phyloP scores from a whole-genome alignment of 2,329 filamentous ascomycete species.

The Alternaria novae-zelandiae region DNA sequence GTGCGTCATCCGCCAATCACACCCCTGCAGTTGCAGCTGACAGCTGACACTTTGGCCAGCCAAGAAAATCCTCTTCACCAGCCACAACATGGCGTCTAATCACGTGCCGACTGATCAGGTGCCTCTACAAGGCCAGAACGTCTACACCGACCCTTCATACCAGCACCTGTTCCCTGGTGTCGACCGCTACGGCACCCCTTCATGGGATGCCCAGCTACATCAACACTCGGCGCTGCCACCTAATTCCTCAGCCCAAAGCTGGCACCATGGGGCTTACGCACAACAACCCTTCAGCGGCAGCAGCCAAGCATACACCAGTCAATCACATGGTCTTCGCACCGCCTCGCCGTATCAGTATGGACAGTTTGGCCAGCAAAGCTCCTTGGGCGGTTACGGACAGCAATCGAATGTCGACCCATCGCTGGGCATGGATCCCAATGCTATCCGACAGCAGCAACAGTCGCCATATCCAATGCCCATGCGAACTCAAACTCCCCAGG shows the following conservation, averaged over 20 bases:
- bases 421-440: slow-evolving; percentile 29
- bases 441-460: slow-evolving; percentile 38
- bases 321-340: slow-evolving; percentile 32
- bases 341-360: slow-evolving; percentile 44
- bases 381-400: slow-evolving; percentile 33
- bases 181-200: slow-evolving; percentile 39
- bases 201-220: slow-evolving; percentile 40
- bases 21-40: slow-evolving; percentile 9
- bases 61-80: slow-evolving; percentile 10
- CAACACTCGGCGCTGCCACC: slow-evolving; percentile 31
- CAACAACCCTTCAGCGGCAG: slow-evolving; percentile 34
- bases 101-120: slow-evolving; percentile 47
- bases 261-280: slow-evolving; percentile 36
- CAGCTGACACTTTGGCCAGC: slow-evolving; percentile 20
- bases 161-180: slow-evolving; percentile 35
- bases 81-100: slow-evolving; percentile 43
- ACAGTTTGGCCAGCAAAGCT: slow-evolving; percentile 34
- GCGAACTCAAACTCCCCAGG: slow-evolving; percentile 29
- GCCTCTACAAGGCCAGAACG: slow-evolving; percentile 38
- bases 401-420: slow-evolving; percentile 37
- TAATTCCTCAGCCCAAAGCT: slow-evolving; percentile 23
- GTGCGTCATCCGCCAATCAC: slow-evolving; percentile 40
- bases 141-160: slow-evolving; percentile 43
- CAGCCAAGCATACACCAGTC: slow-evolving; percentile 33
- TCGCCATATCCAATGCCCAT: slow-evolving; percentile 40